Evolutionary conservation across 805 yeast species (phyloP).

Genomic region (Isabelozyma pseudorhagii): DNA sequence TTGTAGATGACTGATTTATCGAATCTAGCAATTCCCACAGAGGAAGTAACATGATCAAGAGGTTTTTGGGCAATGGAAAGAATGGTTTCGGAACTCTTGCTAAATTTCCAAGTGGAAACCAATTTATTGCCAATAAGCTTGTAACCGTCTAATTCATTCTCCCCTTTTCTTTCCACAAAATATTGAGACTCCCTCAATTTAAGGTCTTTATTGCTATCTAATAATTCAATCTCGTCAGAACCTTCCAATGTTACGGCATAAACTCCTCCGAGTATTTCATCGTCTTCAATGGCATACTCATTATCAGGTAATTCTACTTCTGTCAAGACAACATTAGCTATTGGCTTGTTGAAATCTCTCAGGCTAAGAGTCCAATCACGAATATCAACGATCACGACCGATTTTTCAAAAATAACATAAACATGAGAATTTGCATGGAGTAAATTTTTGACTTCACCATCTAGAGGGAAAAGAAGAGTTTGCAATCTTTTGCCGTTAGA

Average conservation of each 20-base stretch:
- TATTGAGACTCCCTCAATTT: conserved; percentile 5
- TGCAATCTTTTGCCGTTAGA: conserved; percentile 39
- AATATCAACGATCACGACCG: conserved; percentile 8
- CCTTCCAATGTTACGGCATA: neutral
- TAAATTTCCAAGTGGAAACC: conserved; percentile 28
- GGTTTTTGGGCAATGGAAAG: conserved; percentile 18
- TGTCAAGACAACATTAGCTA: neutral
- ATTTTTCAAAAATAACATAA: conserved; percentile 7
- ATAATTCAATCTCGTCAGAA: neutral
- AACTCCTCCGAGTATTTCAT: conserved; percentile 10
- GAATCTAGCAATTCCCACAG: conserved; percentile 65
- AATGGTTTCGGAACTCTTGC: conserved; percentile 11
- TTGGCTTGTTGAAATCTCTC: neutral
- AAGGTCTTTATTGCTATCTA: neutral
- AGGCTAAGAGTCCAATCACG: conserved; percentile 6
- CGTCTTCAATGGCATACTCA: conserved; percentile 9
- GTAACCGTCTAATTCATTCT: conserved; percentile 17
- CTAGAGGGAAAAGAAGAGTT: conserved; percentile 16
- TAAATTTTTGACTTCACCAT: conserved; percentile 7
- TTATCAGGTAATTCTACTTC: conserved; percentile 1
- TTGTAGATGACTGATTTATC: conserved; percentile 79
- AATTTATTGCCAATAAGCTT: conserved; percentile 11
- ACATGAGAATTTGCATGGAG: conserved; percentile 7
- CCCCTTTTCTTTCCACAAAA: conserved; percentile 8
- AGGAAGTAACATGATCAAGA: conserved; percentile 29